These are phyloP conservation scores for Phyllosticta capitalensis DNA, from an alignment of 2,329 filamentous ascomycete species.

Conservation along the genomic window DNA sequence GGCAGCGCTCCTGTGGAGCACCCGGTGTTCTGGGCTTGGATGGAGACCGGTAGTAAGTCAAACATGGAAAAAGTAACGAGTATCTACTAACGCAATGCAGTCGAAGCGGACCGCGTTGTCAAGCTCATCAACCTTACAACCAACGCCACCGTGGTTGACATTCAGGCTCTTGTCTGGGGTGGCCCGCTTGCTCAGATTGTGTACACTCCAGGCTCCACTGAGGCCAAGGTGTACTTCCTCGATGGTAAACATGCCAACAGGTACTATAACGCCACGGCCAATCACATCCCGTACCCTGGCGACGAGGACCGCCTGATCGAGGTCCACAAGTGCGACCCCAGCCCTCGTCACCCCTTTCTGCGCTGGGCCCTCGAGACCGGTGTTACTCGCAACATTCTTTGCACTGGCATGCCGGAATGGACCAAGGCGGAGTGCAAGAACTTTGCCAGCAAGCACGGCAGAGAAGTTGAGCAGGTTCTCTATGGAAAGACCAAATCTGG, in stretches of 20 bases:
- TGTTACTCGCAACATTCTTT: conserved; percentile 38
- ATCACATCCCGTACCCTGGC: conserved; percentile 22
- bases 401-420: conserved; percentile 32
- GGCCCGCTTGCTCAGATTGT: conserved; percentile 25
- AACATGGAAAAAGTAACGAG: too few relatives aligned
- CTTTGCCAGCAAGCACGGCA: conserved; percentile 26
- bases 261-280: conserved; percentile 25
- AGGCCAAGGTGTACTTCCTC: conserved; percentile 25
- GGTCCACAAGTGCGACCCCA: conserved; percentile 17
- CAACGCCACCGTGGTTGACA: background rate
- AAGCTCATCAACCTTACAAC: conserved; percentile 12
- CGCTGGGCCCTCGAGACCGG: conserved; percentile 31
- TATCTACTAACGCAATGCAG: too few relatives aligned
- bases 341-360: conserved; percentile 28
- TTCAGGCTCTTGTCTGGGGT: conserved; percentile 30
- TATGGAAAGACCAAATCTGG: conserved; percentile 31
- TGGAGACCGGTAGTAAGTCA: too few relatives aligned
- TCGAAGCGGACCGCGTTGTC: conserved; percentile 7
- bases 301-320: conserved; percentile 17
- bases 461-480: conserved; percentile 37
- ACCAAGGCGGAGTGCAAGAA: conserved; percentile 27
- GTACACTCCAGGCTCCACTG: conserved; percentile 17
- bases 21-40: too few relatives aligned
- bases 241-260: conserved; percentile 23
- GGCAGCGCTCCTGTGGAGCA: too few relatives aligned